Conservation (phyloP, 345 rosid species). For the Aethionema arabicum region DNA sequence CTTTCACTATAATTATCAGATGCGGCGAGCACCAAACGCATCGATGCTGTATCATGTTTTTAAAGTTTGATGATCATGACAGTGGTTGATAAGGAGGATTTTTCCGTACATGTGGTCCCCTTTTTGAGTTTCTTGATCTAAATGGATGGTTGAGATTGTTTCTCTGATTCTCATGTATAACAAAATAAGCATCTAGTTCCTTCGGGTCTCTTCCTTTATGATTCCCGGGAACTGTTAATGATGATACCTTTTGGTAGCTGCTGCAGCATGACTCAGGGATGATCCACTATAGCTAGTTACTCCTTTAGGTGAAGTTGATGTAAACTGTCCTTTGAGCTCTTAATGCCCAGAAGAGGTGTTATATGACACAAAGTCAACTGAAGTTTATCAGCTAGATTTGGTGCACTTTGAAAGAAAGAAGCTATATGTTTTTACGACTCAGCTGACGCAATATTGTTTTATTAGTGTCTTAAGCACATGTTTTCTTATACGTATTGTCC, state of each 20-base stretch:
- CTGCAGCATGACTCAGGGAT: conserved; percentile 23
- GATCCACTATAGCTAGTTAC: background rate
- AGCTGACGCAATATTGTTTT: conserved; percentile 17
- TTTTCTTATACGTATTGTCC: conserved; percentile 34
- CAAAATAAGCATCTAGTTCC: background rate
- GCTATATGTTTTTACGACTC: conserved; percentile 13
- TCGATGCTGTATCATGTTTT: conserved; percentile 5
- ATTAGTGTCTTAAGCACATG: conserved; percentile 24
- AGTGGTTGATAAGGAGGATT: conserved; percentile 23
- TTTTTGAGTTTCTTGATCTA: conserved; percentile 21
- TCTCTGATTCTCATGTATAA: conserved; percentile 27
- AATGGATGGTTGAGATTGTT: conserved; percentile 34
- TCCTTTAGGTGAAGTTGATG: too few relatives aligned
- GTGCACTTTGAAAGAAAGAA: conserved; percentile 16
- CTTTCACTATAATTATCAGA: conserved; percentile 29
- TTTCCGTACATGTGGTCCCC: conserved; percentile 22
- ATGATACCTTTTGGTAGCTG: conserved; percentile 13
- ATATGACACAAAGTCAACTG: conserved; percentile 27
- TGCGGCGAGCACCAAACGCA: conserved; percentile 47
- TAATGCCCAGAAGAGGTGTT: conserved; percentile 18
- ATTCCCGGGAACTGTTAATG: conserved; percentile 12
- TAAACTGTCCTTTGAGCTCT: conserved; percentile 1
- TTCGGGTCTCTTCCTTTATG: conserved; percentile 11
- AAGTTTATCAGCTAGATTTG: conserved; percentile 13
- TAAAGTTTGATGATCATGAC: conserved; percentile 35